Evolutionary conservation across 495 filamentous ascomycete genomes (phyloP), one percentile per base, ranked within the genome.

Genomic region (Tuber umbilicatum): DNA sequence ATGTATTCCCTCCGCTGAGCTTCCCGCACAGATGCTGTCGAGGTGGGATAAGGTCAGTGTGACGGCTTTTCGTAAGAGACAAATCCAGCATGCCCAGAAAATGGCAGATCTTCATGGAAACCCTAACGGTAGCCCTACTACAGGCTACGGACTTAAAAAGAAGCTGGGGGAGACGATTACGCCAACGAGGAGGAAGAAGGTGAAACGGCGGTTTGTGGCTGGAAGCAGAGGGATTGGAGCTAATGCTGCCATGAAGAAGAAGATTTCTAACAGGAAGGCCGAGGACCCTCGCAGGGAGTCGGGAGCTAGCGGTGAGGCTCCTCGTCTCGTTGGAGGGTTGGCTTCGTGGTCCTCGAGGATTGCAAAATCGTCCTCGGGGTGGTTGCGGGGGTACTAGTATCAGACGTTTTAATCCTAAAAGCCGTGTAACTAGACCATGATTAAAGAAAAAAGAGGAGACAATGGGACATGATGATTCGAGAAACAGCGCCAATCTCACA

Each of bases 21-120:
- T 73, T 47, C 75, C 78, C 42, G 80, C 77, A 37, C 73, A 73
- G 40, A 79, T 82, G 77, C 73, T 82, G 45, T 75, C 73, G 17
- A 73, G 76, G 35, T 82, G 81, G 81, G 80, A 82, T 50, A 76
- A 82, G 64, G 80, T 82, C 40, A 72, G 78, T n/a, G 81, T 82
- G 47, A 82, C 81, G 38, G 79, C 81, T 9, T 82, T 82, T 64
- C 73, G 81, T 38, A 82, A 82, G 73, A 74, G 81, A 35, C 81
- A 82, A 43, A 77, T 80, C 19, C 80, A 82, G 40, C 80, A 82
- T 41, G n/a, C 67, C 37, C 79, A 81, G 74, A 79, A 73, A 35
- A 40, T 73, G 19, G 70, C 73, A 31, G 75, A 79, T 47, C 39
- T 60, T 39, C 69, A 72, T 37, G n/a, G 27, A 64, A 31, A 31